Percentiles rank a stretch among this genome's conserved stretches.
phyloP scores from a whole-genome alignment of 2,329 filamentous ascomycete species.

The Fusarium sp. region DNA sequence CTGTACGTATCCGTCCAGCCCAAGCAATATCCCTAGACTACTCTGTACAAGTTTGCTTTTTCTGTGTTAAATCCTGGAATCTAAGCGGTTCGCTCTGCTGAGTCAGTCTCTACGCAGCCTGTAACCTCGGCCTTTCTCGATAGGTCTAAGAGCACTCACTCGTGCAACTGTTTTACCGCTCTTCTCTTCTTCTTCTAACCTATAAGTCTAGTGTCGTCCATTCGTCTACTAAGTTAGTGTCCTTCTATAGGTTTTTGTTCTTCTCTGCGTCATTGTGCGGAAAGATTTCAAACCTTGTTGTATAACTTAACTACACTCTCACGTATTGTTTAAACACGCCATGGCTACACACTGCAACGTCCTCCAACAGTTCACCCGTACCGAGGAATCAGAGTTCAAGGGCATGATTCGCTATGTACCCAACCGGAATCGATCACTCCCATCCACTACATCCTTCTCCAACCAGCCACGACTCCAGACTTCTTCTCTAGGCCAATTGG shows the following conservation, averaged over 20 bases:
- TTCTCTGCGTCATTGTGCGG: not conserved
- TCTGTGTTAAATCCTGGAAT: slow-evolving; percentile 17
- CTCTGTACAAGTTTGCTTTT: slow-evolving; percentile 29
- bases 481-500: slow-evolving; percentile 40
- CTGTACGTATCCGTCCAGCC: not conserved
- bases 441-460: slow-evolving; percentile 11
- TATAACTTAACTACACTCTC: not conserved
- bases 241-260: slow-evolving; percentile 6
- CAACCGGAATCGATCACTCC: slow-evolving; percentile 7
- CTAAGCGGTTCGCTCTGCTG: slow-evolving; percentile 28
- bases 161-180: slow-evolving; percentile 29
- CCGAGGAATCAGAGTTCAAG: slow-evolving; percentile 30
- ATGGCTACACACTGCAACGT: slow-evolving; percentile 12
- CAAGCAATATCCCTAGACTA: slow-evolving; percentile 1
- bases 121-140: slow-evolving; percentile 31
- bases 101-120: slow-evolving; percentile 21
- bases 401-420: slow-evolving; percentile 27
- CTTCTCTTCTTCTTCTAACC: slow-evolving; percentile 1
- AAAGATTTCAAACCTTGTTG: not conserved
- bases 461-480: slow-evolving; percentile 3
- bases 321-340: not conserved
- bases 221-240: slow-evolving; percentile 12
- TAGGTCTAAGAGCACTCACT: not conserved
- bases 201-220: slow-evolving; percentile 28
- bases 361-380: slow-evolving; percentile 22